Conservation (phyloP, 345 rosid genomes). For the Salix caprea region DNA sequence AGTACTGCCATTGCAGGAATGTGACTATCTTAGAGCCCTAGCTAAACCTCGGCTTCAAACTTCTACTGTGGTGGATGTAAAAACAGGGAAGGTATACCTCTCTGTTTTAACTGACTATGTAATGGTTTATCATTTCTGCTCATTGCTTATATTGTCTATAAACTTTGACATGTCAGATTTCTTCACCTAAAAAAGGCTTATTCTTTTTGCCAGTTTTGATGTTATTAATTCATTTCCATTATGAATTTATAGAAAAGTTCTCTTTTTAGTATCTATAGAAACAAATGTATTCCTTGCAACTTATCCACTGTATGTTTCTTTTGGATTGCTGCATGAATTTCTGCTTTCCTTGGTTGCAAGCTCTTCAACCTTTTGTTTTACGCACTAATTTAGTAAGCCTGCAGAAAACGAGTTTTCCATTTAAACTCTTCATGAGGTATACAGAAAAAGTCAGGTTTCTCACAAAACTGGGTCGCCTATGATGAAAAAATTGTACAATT, state of each 20-base stretch:
- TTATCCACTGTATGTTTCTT: background rate
- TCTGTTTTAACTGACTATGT: slow-evolving; percentile 2
- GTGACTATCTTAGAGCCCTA: slow-evolving; percentile 79
- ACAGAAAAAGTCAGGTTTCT: background rate
- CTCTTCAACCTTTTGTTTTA: no score
- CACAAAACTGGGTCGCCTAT: background rate
- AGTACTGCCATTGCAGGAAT: slow-evolving; percentile 55
- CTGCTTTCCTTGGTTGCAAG: no score
- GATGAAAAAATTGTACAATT: background rate
- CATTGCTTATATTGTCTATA: background rate
- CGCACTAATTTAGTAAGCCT: no score
- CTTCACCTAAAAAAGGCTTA: background rate
- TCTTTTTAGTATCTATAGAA: background rate
- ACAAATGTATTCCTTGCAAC: background rate
- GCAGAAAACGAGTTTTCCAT: no score
- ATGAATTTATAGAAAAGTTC: background rate
- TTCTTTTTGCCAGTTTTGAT: background rate
- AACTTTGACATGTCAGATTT: no score
- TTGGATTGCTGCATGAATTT: background rate
- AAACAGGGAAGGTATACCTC: slow-evolving; percentile 77
- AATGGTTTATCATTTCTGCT: background rate
- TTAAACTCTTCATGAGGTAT: no score
- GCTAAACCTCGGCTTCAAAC: slow-evolving; percentile 73
- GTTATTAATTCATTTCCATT: background rate
- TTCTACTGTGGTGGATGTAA: slow-evolving; percentile 86